These are phyloP conservation scores for Candida awuae DNA, from an alignment of 805 yeast genomes.

Conservation along the genomic window DNA sequence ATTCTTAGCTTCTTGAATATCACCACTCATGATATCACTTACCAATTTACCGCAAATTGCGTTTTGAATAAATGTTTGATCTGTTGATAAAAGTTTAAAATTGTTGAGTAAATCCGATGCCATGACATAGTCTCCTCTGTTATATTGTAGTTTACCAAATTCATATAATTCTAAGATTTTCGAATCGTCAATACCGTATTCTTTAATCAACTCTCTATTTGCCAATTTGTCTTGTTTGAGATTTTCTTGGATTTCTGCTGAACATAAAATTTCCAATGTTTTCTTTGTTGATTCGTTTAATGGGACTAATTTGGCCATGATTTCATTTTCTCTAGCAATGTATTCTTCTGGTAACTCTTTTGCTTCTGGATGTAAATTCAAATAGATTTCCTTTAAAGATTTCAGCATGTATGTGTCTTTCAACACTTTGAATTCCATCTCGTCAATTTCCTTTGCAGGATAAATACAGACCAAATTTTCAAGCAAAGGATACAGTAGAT, in stretches of 20 bases:
- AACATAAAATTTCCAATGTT: conserved; percentile 38
- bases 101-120: conserved; percentile 52
- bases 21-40: conserved; percentile 44
- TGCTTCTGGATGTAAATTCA: conserved; percentile 32
- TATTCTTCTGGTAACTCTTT: conserved; percentile 34
- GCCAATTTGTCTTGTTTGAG: conserved; percentile 49
- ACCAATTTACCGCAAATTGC: conserved; percentile 70
- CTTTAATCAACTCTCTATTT: conserved; percentile 39
- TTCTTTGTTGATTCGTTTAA: conserved; percentile 37
- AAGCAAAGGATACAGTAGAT: conserved; percentile 37
- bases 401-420: conserved; percentile 51
- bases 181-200: conserved; percentile 39
- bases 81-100: conserved; percentile 47
- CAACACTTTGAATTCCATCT: conserved; percentile 44
- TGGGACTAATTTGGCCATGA: conserved; percentile 31
- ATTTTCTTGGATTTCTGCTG: conserved; percentile 43
- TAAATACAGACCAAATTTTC: conserved; percentile 16
- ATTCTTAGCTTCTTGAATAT: conserved; percentile 45
- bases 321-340: conserved; percentile 32
- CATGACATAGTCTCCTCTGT: conserved; percentile 53
- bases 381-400: conserved; percentile 39
- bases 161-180: conserved; percentile 45
- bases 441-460: conserved; percentile 36
- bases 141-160: conserved; percentile 55
- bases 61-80: conserved; percentile 40